Percentiles rank a stretch among this genome's conserved stretches.
Evolutionary conservation across 2,329 filamentous ascomycete genomes (phyloP).

Genomic region (Colletotrichum karsti): DNA sequence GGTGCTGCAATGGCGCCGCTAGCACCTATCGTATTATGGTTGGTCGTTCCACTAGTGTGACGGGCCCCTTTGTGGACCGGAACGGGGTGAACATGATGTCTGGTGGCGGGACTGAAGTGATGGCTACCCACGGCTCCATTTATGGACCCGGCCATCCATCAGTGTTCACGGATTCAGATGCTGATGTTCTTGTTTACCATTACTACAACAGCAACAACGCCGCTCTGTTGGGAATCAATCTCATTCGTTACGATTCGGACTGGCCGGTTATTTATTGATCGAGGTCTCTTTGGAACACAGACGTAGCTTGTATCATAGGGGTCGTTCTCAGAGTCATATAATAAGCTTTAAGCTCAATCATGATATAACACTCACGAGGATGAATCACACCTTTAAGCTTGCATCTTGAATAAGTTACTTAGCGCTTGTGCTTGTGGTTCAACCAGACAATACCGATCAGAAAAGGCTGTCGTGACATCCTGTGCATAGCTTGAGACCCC

Average conservation of each 20-base stretch:
- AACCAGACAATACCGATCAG: no score
- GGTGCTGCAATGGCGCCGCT: conserved; percentile 37
- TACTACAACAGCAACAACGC: conserved; percentile 37
- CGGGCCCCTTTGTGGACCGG: conserved; percentile 38
- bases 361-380: no score
- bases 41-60: conserved; percentile 38
- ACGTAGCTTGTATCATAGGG: no score
- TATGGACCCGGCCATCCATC: conserved; percentile 42
- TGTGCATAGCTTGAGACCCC: no score
- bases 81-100: conserved; percentile 35
- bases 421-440: no score
- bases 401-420: no score
- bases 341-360: no score
- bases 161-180: conserved; percentile 40
- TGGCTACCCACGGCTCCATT: conserved; percentile 37
- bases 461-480: no score
- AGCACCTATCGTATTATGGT: conserved; percentile 43
- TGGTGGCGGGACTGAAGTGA: conserved; percentile 39
- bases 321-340: no score
- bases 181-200: conserved; percentile 41
- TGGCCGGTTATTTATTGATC: conserved; percentile 42
- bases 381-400: no score
- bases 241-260: conserved; percentile 37
- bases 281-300: no score
- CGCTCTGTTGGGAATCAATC: conserved; percentile 39